These are phyloP conservation scores for Malus orientalis DNA, from an alignment of 306 rosid genomes.

Conservation along the genomic window DNA sequence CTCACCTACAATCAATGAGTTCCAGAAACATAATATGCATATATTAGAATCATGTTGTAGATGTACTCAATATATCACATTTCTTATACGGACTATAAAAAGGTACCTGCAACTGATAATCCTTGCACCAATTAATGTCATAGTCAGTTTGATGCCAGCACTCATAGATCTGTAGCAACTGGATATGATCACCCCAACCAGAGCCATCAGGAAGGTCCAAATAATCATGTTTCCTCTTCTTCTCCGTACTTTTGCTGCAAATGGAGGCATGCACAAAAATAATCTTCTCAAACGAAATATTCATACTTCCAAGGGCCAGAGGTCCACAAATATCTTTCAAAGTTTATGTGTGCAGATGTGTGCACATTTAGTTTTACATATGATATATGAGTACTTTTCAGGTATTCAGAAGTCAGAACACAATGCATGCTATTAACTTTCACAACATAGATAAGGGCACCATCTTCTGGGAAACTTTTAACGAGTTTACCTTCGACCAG, in stretches of 20 bases:
- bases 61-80: background rate
- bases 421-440: background rate
- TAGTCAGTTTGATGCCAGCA: constrained; percentile 64
- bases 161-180: constrained; percentile 77
- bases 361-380: background rate
- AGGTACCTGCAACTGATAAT: constrained; percentile 66
- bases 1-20: constrained; percentile 60
- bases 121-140: constrained; percentile 86
- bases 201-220: constrained; percentile 82
- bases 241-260: constrained; percentile 60
- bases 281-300: background rate
- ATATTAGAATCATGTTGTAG: background rate
- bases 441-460: background rate
- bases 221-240: constrained; percentile 62
- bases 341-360: background rate
- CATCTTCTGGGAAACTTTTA: background rate
- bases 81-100: constrained; percentile 3
- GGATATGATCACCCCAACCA: constrained; percentile 95
- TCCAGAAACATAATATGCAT: constrained; percentile 7
- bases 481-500: constrained; percentile 58
- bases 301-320: background rate
- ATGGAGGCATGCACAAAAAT: constrained; percentile 10
- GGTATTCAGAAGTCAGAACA: background rate
- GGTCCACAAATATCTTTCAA: background rate
- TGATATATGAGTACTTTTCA: background rate